Evolutionary conservation across 2,329 filamentous ascomycete species (phyloP).

Genomic region (Fusarium sacchari): DNA sequence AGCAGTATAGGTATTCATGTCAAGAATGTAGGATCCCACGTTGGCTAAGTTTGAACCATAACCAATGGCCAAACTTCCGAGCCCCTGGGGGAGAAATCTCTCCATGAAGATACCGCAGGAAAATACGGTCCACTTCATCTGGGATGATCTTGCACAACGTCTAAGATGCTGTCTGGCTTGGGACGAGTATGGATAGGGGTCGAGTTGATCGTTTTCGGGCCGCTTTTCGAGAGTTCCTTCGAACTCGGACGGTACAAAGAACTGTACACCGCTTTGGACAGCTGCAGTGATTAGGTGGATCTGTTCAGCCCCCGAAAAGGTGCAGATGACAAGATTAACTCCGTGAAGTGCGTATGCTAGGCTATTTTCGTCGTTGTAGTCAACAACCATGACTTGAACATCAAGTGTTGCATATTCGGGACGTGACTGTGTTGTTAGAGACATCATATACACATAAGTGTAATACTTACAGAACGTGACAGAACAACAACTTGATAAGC

Average conservation of each 20-base stretch:
- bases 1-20: slow-evolving; percentile 67
- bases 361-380: slow-evolving; percentile 68
- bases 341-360: slow-evolving; percentile 75
- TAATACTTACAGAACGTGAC: slow-evolving; percentile 59
- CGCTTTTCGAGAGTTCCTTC: slow-evolving; percentile 70
- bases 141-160: slow-evolving; percentile 58
- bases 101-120: slow-evolving; percentile 82
- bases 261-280: slow-evolving; percentile 68
- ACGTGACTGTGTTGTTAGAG: slow-evolving; percentile 57
- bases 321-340: slow-evolving; percentile 79
- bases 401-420: slow-evolving; percentile 63
- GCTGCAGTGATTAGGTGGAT: slow-evolving; percentile 79
- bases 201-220: slow-evolving; percentile 65
- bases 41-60: slow-evolving; percentile 60
- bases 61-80: slow-evolving; percentile 69
- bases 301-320: slow-evolving; percentile 72
- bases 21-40: slow-evolving; percentile 73
- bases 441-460: not conserved
- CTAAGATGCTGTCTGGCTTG: slow-evolving; percentile 67
- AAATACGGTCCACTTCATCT: slow-evolving; percentile 75
- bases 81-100: slow-evolving; percentile 74
- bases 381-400: slow-evolving; percentile 75
- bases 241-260: slow-evolving; percentile 81
- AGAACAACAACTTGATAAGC: slow-evolving; percentile 77
- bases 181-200: slow-evolving; percentile 62